A percentile compares a stretch with the other conserved stretches of the same genome.
Evolutionary conservation across 2,329 filamentous ascomycete species (phyloP).

Genomic region (Fusarium sp.): DNA sequence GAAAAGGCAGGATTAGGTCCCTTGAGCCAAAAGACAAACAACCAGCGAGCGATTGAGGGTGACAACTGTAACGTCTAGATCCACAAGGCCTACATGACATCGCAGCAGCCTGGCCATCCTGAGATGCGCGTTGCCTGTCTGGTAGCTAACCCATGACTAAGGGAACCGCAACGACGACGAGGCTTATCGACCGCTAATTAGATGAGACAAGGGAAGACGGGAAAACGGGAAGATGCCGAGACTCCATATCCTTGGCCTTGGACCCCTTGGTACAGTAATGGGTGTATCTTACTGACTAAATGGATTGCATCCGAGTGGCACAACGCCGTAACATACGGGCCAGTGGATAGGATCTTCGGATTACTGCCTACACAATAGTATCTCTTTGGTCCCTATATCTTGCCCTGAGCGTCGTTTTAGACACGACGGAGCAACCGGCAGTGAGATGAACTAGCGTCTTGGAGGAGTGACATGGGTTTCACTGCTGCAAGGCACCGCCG

Average conservation of each 20-base stretch:
- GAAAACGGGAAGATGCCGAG: slow-evolving; percentile 11
- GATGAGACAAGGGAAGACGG: slow-evolving; percentile 8
- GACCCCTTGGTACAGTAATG: slow-evolving; percentile 8
- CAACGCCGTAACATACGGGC: slow-evolving; percentile 4
- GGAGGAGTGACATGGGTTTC: slow-evolving; percentile 20
- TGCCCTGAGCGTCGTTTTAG: background rate
- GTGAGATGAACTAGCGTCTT: slow-evolving; percentile 21
- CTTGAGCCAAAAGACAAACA: background rate
- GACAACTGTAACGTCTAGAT: slow-evolving; percentile 3
- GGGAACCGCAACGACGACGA: background rate
- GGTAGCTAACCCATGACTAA: slow-evolving; percentile 3
- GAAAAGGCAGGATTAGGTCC: background rate
- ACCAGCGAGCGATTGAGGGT: slow-evolving; percentile 7
- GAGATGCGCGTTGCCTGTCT: slow-evolving; percentile 23
- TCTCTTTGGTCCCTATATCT: background rate
- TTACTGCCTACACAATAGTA: background rate
- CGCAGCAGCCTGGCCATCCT: slow-evolving; percentile 23
- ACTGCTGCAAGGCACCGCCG: slow-evolving; percentile 41
- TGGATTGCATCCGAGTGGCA: slow-evolving; percentile 26
- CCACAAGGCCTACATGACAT: slow-evolving; percentile 13
- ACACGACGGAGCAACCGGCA: slow-evolving; percentile 39
- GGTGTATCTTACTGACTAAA: background rate
- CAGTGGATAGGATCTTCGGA: slow-evolving; percentile 23
- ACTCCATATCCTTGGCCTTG: slow-evolving; percentile 19
- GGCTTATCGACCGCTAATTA: slow-evolving; percentile 8